Evolutionary conservation across 768 basidiomycete species (phyloP), one percentile per base, ranked within the genome.

Genomic region (Lentinula sp.): DNA sequence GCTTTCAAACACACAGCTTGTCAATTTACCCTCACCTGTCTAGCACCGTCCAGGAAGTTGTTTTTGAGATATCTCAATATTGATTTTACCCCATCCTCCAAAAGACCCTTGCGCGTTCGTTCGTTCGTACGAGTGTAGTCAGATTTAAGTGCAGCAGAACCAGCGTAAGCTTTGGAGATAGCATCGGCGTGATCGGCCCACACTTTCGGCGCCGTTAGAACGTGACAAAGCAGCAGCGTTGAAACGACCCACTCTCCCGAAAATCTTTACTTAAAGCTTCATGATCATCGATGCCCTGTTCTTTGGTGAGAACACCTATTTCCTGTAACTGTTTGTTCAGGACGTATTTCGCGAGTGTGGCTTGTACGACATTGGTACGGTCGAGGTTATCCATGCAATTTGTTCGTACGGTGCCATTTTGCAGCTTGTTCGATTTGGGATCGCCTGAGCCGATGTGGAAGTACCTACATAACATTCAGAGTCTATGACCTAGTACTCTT

Each of bases 351-450:
- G 91, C 97, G 53, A 98, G 73, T 11, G 95, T 84, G 16, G 92
- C 89, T 71, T 99, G 97, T 4, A 94, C 90, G 46, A 99, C 96
- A 71, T 98, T 98, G 50, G 97, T 99, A 54, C 97, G 84, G 70
- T 99, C 97, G 61, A 98, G 77, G 67, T 88, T 90, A 71, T 98
- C 96, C 97, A 97, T 97, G 74, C 97, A 98, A 71, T 98, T 99
- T 7, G 95, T 95, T 49, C 97, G 84, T 46, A 97, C 85, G 51
- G 84, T 80, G 18, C 95, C 95, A 21, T 69, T 78, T 69, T 99
- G 97, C 39, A 80, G 73, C 61, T 76, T 78, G 23, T 84, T 72
- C 0, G 85, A 84, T 31, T 76, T 74, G 4, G 74, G 61, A 28
- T 76, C 71, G 11, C 73, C 70, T 37, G 81, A 70, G 54, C 88